Percentiles rank a stretch among this genome's conserved stretches.
These are phyloP conservation scores for Xerocomus brunneocitrinus DNA, from an alignment of 768 basidiomycete genomes.

Conservation along the genomic window DNA sequence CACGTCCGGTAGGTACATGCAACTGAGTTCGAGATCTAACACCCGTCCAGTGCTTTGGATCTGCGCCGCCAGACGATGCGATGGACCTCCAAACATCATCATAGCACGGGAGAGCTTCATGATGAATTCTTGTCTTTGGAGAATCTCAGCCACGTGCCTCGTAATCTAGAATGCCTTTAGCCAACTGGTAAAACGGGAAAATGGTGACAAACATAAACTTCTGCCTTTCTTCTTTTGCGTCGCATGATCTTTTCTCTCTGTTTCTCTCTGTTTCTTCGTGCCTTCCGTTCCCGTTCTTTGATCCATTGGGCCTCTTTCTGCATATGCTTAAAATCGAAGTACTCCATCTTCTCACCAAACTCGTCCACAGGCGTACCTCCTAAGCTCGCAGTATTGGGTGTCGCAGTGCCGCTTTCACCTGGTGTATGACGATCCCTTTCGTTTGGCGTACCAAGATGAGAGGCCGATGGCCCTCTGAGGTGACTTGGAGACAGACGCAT, in stretches of 20 bases:
- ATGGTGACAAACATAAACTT: slow-evolving; percentile 61
- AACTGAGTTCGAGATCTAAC: slow-evolving; percentile 67
- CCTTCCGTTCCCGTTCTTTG: slow-evolving; percentile 25
- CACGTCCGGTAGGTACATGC: slow-evolving; percentile 72
- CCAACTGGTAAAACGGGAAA: background rate
- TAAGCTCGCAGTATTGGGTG: slow-evolving; percentile 15
- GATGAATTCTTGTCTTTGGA: slow-evolving; percentile 79
- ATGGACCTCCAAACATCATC: slow-evolving; percentile 87
- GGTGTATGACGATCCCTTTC: slow-evolving; percentile 6
- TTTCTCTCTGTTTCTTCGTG: slow-evolving; percentile 35
- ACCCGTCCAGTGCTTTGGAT: slow-evolving; percentile 75
- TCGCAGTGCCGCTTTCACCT: slow-evolving; percentile 16
- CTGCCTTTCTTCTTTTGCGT: slow-evolving; percentile 63
- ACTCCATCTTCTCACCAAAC: slow-evolving; percentile 22
- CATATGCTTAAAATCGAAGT: slow-evolving; percentile 29
- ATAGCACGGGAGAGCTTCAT: slow-evolving; percentile 79
- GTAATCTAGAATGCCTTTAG: slow-evolving; percentile 52
- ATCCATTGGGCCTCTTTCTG: slow-evolving; percentile 22
- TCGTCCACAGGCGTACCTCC: slow-evolving; percentile 18
- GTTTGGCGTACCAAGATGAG: slow-evolving; percentile 9
- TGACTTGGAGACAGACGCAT: slow-evolving; percentile 15
- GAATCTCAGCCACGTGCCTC: slow-evolving; percentile 76
- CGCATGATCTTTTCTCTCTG: slow-evolving; percentile 35
- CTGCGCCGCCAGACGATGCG: slow-evolving; percentile 79
- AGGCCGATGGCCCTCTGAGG: slow-evolving; percentile 7